Percentiles rank a stretch among this genome's conserved stretches.
phyloP scores from a whole-genome alignment of 805 yeast species.

The Saccharomycopsis capsularis region DNA sequence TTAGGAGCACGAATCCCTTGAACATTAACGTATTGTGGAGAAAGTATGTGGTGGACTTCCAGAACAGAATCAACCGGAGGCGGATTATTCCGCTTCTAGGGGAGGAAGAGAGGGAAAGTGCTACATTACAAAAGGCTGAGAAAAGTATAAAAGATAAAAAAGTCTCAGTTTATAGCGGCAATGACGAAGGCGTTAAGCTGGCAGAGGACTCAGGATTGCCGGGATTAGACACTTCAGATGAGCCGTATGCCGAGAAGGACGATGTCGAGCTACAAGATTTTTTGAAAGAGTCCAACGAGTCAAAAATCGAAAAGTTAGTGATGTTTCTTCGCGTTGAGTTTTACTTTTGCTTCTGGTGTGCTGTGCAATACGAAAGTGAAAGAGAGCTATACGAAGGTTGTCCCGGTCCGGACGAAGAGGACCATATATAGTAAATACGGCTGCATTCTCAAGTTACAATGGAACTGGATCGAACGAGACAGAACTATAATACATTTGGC shows the following conservation, averaged over 20 bases:
- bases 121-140: no score
- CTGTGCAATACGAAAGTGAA: background rate
- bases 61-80: background rate
- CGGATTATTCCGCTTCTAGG: background rate
- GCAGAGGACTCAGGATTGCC: background rate
- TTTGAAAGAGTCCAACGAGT: background rate
- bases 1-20: background rate
- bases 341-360: background rate
- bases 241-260: background rate
- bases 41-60: background rate
- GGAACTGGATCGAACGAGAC: no score
- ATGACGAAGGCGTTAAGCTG: no score
- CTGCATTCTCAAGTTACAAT: no score
- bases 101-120: no score
- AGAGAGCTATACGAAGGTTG: background rate
- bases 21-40: background rate
- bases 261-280: background rate
- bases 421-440: constrained; percentile 1
- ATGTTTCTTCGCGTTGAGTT: background rate
- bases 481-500: no score
- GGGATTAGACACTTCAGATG: background rate
- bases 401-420: constrained; percentile 5
- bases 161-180: no score
- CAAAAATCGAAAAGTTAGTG: background rate
- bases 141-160: no score